These are phyloP conservation scores for Chalciporus chontae DNA, from an alignment of 768 basidiomycete species.

Conservation along the genomic window DNA sequence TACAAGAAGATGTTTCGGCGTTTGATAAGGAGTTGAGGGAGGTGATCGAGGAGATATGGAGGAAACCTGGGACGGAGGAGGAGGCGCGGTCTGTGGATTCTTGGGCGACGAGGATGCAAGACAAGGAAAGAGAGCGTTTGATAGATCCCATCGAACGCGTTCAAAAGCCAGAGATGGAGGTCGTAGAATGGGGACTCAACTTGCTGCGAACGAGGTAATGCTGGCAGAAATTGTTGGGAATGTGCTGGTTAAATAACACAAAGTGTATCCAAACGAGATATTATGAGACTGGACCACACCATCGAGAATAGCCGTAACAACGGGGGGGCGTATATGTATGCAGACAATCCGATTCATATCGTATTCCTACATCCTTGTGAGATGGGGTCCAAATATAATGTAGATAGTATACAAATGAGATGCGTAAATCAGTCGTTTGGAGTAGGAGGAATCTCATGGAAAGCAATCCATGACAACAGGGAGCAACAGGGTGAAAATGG, in stretches of 20 bases:
- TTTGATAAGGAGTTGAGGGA: constrained; percentile 57
- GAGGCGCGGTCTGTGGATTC: constrained; percentile 34
- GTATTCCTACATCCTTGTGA: constrained; percentile 1
- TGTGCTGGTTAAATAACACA: no score
- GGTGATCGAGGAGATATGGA: constrained; percentile 69
- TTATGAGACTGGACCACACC: no score
- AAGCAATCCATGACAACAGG: neutral
- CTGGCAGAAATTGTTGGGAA: no score
- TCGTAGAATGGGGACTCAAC: constrained; percentile 21
- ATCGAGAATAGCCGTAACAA: no score
- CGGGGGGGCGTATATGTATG: neutral
- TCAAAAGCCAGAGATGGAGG: constrained; percentile 41
- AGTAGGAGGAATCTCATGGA: neutral
- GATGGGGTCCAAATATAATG: neutral
- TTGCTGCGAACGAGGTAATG: constrained; percentile 14
- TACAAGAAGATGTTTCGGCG: constrained; percentile 57
- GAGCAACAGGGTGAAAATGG: neutral
- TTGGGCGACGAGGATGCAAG: constrained; percentile 54
- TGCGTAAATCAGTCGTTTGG: neutral
- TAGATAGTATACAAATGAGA: constrained; percentile 6
- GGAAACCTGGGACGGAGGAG: constrained; percentile 30
- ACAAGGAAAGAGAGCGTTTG: constrained; percentile 44
- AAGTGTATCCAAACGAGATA: no score
- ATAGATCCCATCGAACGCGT: constrained; percentile 52
- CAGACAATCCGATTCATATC: neutral